Base-by-base conservation (phyloP, 441 rosid species). In the Brassica balearica region DNA sequence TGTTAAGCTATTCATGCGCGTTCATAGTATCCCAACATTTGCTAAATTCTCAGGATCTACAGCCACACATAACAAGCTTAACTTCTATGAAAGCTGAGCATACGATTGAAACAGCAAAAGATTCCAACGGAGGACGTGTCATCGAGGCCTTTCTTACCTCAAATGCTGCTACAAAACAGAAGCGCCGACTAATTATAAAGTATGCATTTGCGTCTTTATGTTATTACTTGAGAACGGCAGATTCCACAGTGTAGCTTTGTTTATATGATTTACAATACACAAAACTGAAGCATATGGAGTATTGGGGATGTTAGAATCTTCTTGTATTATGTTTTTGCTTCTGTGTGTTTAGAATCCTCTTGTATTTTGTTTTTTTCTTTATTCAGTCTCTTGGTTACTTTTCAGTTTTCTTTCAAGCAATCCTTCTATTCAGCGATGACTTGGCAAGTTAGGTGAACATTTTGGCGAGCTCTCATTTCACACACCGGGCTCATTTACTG, bases 61-160 rank as follows among this genome's bases (percentile, higher is more conserved):
- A 88, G 83, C 89, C 93, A 65, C 89, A 81, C 76, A 78, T 92
- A 76, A 48, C 69, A 38, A 93, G 96, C 82, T 79, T 95, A 22
- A 75, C 89, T 78, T 88, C 87, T 71, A 86, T 93, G 95, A 94
- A 90, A 81, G 80, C 78, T 68, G 27, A 23, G 27, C 90, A 88
- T 76, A 84, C 88, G 71, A 72, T 87, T 73, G 90, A 89, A 86
- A 79, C 88, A 14, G 91, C 91, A 73, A 90, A 88, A 83, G 95
- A 95, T 84, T 81, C 86, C 23, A 89, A 87, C 6, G 98, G 99
- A 25, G 27, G 4, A 25, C 0, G 4, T 25, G 27, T 25, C 4
- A 29, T 29, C 63, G 99, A 95, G 87, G 94, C 95, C 41, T 88
- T 89, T 87, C 90, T 93, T 67, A 83, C 74, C 82, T 89, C 95